Percentiles rank a stretch among this genome's conserved stretches.
Evolutionary conservation across 495 filamentous ascomycete genomes (phyloP).

Genomic region (Aspergillus incahuasiensis): DNA sequence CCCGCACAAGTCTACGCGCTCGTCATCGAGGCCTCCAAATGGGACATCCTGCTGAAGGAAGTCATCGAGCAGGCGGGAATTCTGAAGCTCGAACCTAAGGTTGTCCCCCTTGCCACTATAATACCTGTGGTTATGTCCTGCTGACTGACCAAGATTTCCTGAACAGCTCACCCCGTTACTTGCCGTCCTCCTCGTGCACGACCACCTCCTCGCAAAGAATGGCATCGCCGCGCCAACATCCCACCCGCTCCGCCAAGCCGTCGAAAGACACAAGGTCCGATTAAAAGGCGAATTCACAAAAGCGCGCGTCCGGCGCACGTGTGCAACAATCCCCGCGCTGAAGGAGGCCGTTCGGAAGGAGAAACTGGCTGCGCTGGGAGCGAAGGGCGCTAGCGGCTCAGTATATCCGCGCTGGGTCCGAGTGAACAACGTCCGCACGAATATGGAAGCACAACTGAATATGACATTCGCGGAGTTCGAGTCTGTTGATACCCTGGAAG

Average conservation of each 20-base stretch:
- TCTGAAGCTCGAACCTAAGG: constrained; percentile 74
- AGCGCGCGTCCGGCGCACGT: constrained; percentile 66
- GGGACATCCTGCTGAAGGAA: constrained; percentile 78
- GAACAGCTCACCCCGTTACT: constrained; percentile 73
- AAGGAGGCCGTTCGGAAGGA: constrained; percentile 49
- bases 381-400: constrained; percentile 16
- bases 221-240: constrained; percentile 72
- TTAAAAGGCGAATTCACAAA: constrained; percentile 77
- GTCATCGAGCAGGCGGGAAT: constrained; percentile 74
- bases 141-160: constrained; percentile 41
- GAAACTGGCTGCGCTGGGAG: constrained; percentile 20
- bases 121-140: constrained; percentile 9
- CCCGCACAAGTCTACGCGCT: constrained; percentile 84
- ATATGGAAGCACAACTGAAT: constrained; percentile 60
- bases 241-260: constrained; percentile 68
- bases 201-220: constrained; percentile 72
- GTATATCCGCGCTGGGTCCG: constrained; percentile 82
- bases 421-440: constrained; percentile 73
- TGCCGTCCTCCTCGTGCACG: constrained; percentile 78
- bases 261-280: constrained; percentile 77
- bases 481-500: constrained; percentile 42
- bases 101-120: constrained; percentile 23
- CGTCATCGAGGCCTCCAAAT: constrained; percentile 80
- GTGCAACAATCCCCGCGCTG: constrained; percentile 58
- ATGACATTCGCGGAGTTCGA: constrained; percentile 62